Evolutionary conservation across 2,329 filamentous ascomycete species (phyloP).

Genomic region (Hypoxylon sp.): DNA sequence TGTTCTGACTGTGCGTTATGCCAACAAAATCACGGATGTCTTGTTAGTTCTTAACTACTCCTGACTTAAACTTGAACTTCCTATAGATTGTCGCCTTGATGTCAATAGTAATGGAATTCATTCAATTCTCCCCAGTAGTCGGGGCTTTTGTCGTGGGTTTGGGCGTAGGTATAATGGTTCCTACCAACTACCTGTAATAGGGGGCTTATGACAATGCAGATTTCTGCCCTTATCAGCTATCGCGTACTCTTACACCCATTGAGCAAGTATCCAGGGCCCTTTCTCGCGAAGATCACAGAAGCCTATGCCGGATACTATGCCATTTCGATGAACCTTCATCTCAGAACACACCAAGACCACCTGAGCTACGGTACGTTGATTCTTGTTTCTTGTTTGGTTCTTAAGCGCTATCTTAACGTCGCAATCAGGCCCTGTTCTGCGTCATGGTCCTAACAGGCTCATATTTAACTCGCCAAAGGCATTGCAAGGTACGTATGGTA

Average conservation of each 20-base stretch:
- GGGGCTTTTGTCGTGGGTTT: no score
- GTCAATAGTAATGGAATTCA: no score
- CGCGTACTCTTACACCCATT: not conserved
- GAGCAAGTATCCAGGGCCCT: conserved; percentile 11
- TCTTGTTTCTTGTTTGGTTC: not conserved
- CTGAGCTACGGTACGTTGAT: conserved; percentile 10
- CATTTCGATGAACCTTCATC: conserved; percentile 3
- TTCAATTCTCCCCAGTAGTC: no score
- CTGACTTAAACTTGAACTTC: no score
- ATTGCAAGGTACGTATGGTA: conserved; percentile 6
- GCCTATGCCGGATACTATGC: conserved; percentile 6
- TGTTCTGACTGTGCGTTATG: no score
- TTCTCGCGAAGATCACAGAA: conserved; percentile 11
- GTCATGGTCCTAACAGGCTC: conserved; percentile 37
- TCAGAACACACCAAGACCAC: conserved; percentile 8
- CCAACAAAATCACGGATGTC: no score
- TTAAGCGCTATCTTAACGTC: not conserved
- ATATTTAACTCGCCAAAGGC: conserved; percentile 35
- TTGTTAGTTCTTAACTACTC: no score
- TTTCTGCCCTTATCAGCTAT: no score
- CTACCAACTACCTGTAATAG: no score
- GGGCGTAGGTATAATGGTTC: no score
- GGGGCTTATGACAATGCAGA: no score
- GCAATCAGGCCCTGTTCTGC: conserved; percentile 24
- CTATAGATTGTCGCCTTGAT: no score